Evolutionary conservation across 345 rosid species (phyloP).

Genomic region (Jatropha curcas): DNA sequence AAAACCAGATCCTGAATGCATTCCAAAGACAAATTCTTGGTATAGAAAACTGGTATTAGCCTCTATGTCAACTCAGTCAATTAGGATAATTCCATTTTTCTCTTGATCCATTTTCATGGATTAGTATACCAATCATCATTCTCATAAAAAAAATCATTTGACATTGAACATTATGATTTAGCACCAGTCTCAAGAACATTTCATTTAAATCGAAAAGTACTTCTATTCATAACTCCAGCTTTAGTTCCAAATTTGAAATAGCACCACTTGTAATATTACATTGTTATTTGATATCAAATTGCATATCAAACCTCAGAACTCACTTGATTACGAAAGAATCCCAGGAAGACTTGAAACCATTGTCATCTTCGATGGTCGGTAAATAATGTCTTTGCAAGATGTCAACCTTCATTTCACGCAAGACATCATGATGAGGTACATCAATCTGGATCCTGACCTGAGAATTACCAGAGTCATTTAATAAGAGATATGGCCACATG

Average conservation of each 20-base stretch:
- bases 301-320: conserved; percentile 34
- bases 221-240: neutral
- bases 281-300: neutral
- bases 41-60: too few relatives aligned
- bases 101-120: too few relatives aligned
- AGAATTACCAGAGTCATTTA: conserved; percentile 24
- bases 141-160: neutral
- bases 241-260: neutral
- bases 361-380: conserved; percentile 40
- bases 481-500: neutral
- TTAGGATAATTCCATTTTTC: too few relatives aligned
- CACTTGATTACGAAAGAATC: conserved; percentile 67
- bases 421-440: conserved; percentile 48
- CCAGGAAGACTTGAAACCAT: conserved; percentile 38
- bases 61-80: too few relatives aligned
- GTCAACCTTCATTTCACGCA: conserved; percentile 51
- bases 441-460: conserved; percentile 62
- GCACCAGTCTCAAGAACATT: neutral
- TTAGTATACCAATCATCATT: too few relatives aligned
- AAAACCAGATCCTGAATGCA: too few relatives aligned
- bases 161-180: neutral
- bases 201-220: neutral
- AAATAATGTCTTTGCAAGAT: conserved; percentile 49
- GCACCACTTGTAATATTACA: neutral
- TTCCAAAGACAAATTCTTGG: too few relatives aligned